A percentile compares a stretch with the other conserved stretches of the same genome.
phyloP scores from a whole-genome alignment of 1,284 basidiomycete species.

The Veloboletus limbatus region DNA sequence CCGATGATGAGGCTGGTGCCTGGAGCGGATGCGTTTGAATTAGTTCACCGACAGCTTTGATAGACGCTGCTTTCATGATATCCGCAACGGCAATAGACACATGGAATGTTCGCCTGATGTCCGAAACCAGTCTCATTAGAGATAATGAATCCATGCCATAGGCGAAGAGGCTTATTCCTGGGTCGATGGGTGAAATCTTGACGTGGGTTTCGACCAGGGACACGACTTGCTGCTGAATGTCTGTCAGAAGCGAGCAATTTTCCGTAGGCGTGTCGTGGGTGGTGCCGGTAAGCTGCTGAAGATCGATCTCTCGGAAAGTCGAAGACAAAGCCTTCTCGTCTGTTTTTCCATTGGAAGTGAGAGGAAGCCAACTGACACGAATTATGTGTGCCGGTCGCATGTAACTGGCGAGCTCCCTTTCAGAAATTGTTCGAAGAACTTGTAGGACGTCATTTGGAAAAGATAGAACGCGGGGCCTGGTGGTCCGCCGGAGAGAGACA shows the following conservation, averaged over 20 bases:
- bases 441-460: slow-evolving; percentile 36
- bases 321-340: slow-evolving; percentile 42
- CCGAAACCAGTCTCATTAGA: slow-evolving; percentile 38
- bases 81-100: slow-evolving; percentile 37
- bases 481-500: slow-evolving; percentile 38
- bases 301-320: slow-evolving; percentile 37
- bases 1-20: slow-evolving; percentile 7
- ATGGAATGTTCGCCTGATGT: slow-evolving; percentile 35
- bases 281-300: slow-evolving; percentile 27
- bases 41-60: slow-evolving; percentile 35
- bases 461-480: slow-evolving; percentile 31
- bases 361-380: slow-evolving; percentile 45
- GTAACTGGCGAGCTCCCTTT: slow-evolving; percentile 45
- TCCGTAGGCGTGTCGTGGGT: not conserved
- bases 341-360: slow-evolving; percentile 49
- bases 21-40: slow-evolving; percentile 11
- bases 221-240: slow-evolving; percentile 9
- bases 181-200: slow-evolving; percentile 14
- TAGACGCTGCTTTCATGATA: slow-evolving; percentile 40
- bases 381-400: slow-evolving; percentile 53
- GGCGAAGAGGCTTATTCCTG: slow-evolving; percentile 40
- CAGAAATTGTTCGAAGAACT: slow-evolving; percentile 37
- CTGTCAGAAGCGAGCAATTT: not conserved
- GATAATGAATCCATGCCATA: slow-evolving; percentile 47
- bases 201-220: slow-evolving; percentile 13